Conservation (phyloP, 495 filamentous ascomycete genomes). For the Podospora didyma region DNA sequence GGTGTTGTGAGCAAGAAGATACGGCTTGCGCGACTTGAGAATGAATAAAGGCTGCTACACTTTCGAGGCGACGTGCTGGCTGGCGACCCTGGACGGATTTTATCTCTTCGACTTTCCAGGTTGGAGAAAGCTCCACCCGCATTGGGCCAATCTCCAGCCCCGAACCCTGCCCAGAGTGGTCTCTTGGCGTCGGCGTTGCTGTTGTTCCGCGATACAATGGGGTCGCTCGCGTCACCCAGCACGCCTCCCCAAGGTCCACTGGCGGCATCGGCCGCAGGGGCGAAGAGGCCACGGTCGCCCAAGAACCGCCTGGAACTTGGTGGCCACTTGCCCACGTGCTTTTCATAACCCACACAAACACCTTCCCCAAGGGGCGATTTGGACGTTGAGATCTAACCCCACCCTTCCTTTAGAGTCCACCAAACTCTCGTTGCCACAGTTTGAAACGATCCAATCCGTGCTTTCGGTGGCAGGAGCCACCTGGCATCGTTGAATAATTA, state of each 20-base stretch:
- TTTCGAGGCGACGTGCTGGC: not conserved
- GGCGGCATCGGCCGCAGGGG: not conserved
- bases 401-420: too few species aligned
- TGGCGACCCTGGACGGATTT: not conserved
- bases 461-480: too few species aligned
- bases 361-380: too few species aligned
- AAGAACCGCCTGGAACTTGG: too few species aligned
- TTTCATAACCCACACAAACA: too few species aligned
- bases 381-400: too few species aligned
- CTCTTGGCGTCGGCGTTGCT: slow-evolving; percentile 1
- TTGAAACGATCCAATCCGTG: too few species aligned
- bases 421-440: too few species aligned
- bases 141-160: slow-evolving; percentile 1
- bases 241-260: slow-evolving; percentile 3
- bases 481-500: too few species aligned
- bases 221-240: not conserved
- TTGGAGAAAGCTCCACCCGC: not conserved
- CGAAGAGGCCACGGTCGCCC: slow-evolving; percentile 10
- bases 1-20: not conserved
- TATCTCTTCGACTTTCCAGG: slow-evolving; percentile 4
- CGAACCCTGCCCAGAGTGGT: not conserved
- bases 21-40: not conserved
- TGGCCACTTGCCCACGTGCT: too few species aligned
- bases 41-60: not conserved
- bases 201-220: slow-evolving; percentile 3